Conservation (phyloP, 2,329 filamentous ascomycete genomes). For the Canariomyces notabilis region DNA sequence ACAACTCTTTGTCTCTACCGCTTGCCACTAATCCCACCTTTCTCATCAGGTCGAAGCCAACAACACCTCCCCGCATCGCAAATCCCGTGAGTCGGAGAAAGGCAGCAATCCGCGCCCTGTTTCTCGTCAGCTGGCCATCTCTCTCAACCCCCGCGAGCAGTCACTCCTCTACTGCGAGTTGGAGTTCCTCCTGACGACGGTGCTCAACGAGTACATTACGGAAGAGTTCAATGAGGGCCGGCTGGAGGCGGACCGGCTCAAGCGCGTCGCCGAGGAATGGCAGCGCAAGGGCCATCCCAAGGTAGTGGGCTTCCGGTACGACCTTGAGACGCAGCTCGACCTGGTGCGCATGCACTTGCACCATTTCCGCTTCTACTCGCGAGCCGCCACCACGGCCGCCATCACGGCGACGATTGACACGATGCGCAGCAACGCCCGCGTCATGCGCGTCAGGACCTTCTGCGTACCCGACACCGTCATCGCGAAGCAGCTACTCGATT, state of each 20-base stretch:
- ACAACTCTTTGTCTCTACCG: not conserved
- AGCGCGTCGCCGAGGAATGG: slow-evolving; percentile 49
- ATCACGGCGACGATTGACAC: slow-evolving; percentile 46
- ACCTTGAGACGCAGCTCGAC: slow-evolving; percentile 56
- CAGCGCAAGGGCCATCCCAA: slow-evolving; percentile 47
- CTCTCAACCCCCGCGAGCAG: slow-evolving; percentile 52
- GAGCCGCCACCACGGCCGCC: slow-evolving; percentile 36
- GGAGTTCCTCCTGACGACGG: slow-evolving; percentile 49
- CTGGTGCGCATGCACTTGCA: slow-evolving; percentile 45
- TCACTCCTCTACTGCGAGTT: slow-evolving; percentile 56
- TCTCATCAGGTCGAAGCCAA: slow-evolving; percentile 21
- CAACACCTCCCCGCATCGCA: slow-evolving; percentile 32
- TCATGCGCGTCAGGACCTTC: slow-evolving; percentile 50
- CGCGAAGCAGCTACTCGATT: slow-evolving; percentile 52
- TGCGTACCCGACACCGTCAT: slow-evolving; percentile 55
- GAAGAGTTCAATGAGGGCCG: slow-evolving; percentile 52
- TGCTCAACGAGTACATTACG: slow-evolving; percentile 48
- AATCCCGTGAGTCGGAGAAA: slow-evolving; percentile 28
- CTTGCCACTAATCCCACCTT: slow-evolving; percentile 6
- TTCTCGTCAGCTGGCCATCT: slow-evolving; percentile 38
- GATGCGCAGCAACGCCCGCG: slow-evolving; percentile 49
- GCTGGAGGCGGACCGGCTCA: slow-evolving; percentile 46
- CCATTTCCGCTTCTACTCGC: slow-evolving; percentile 52
- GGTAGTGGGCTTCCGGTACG: slow-evolving; percentile 54
- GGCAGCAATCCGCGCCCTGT: slow-evolving; percentile 28